Conservation (phyloP, 495 filamentous ascomycete species). For the Acidiella bohemica region DNA sequence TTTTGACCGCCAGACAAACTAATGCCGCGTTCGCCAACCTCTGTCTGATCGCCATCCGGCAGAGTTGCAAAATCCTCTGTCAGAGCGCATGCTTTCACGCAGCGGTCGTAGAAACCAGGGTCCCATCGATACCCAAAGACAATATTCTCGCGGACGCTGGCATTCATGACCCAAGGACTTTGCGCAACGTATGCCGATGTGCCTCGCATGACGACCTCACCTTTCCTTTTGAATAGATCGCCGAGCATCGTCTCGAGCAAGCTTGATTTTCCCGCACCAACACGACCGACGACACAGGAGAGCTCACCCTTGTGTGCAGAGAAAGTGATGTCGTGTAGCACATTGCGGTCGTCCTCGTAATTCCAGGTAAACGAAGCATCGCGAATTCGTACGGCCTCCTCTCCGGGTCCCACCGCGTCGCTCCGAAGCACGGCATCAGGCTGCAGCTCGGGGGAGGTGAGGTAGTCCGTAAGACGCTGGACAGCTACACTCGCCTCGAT, state of each 20-base stretch:
- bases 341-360: constrained; percentile 48
- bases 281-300: constrained; percentile 85
- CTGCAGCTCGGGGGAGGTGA: constrained; percentile 84
- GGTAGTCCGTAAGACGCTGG: constrained; percentile 68
- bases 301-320: constrained; percentile 81
- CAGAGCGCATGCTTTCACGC: constrained; percentile 86
- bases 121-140: constrained; percentile 94
- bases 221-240: constrained; percentile 79
- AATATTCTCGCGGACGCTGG: constrained; percentile 91
- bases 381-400: constrained; percentile 69
- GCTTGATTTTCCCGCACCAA: constrained; percentile 89
- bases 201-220: constrained; percentile 71
- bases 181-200: constrained; percentile 83
- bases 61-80: constrained; percentile 81
- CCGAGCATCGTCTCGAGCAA: constrained; percentile 77
- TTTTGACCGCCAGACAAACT: constrained; percentile 96
- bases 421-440: constrained; percentile 60
- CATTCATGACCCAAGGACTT: constrained; percentile 94
- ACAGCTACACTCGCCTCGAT: constrained; percentile 94
- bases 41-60: constrained; percentile 90
- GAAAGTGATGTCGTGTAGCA: constrained; percentile 69
- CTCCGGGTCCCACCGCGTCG: constrained; percentile 59
- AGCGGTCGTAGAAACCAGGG: constrained; percentile 85
- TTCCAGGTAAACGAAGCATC: constrained; percentile 95
- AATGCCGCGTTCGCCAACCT: constrained; percentile 94